Conservation (phyloP, 306 rosid species). For the Morella rubra region DNA sequence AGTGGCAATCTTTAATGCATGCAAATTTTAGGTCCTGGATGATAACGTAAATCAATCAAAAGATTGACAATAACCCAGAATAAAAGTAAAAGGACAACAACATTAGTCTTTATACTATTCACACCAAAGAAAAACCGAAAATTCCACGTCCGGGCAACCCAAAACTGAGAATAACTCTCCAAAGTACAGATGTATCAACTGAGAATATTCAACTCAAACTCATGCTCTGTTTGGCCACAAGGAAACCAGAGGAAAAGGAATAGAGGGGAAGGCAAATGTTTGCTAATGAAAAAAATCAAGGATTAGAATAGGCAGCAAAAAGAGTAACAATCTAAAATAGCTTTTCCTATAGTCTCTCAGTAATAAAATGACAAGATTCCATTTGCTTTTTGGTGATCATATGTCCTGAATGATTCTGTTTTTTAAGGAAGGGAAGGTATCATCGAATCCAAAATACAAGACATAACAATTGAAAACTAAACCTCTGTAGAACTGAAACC, state of each 20-base stretch:
- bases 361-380: conserved; percentile 46
- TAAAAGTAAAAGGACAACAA: neutral
- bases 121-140: conserved; percentile 11
- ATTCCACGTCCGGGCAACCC: conserved; percentile 1
- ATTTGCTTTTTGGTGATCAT: too few relatives aligned
- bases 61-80: conserved; percentile 18
- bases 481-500: too few relatives aligned
- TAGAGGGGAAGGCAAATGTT: neutral
- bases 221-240: conserved; percentile 18
- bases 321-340: conserved; percentile 23
- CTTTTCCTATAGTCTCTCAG: conserved; percentile 32
- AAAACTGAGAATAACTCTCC: conserved; percentile 21
- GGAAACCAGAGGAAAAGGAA: conserved; percentile 16
- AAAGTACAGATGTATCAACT: conserved; percentile 20
- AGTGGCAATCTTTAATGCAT: too few relatives aligned
- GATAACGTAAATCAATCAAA: conserved; percentile 19
- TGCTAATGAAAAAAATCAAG: neutral
- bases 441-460: too few relatives aligned
- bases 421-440: too few relatives aligned
- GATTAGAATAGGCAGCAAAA: conserved; percentile 8
- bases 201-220: neutral
- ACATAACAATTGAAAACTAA: too few relatives aligned
- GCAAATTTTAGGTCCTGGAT: too few relatives aligned
- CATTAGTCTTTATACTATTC: conserved; percentile 28
- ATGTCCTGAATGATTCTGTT: too few relatives aligned